Evolutionary conservation across 1,284 basidiomycete genomes (phyloP).

Genomic region (Singerocomus rubriflavus): DNA sequence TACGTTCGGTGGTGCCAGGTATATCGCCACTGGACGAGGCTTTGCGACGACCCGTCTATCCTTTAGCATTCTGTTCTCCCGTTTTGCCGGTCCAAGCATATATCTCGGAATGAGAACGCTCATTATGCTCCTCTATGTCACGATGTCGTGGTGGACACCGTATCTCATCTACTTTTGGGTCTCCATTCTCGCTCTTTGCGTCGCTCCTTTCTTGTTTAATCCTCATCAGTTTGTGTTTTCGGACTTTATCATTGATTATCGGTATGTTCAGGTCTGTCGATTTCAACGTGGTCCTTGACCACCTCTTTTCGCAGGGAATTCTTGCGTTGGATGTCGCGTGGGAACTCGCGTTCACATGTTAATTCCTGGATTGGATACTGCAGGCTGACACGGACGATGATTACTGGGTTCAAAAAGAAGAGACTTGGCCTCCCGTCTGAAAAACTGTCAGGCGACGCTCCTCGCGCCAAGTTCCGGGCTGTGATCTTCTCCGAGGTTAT

Average conservation of each 20-base stretch:
- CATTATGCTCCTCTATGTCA: constrained; percentile 88
- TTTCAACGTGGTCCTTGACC: constrained; percentile 7
- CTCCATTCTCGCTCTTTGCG: constrained; percentile 81
- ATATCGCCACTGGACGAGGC: constrained; percentile 98
- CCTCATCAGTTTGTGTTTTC: constrained; percentile 95
- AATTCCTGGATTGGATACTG: constrained; percentile 99
- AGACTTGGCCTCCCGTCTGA: constrained; percentile 91
- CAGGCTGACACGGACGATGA: constrained; percentile 89
- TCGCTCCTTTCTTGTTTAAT: constrained; percentile 95
- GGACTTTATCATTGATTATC: constrained; percentile 95
- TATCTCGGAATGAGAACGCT: constrained; percentile 92
- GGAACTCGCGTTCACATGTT: constrained; percentile 93
- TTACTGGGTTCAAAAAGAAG: constrained; percentile 98
- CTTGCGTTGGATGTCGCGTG: constrained; percentile 95
- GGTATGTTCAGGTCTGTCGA: constrained; percentile 43
- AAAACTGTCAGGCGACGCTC: constrained; percentile 89
- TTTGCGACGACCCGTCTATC: constrained; percentile 93
- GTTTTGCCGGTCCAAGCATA: constrained; percentile 95
- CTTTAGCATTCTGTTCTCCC: constrained; percentile 92
- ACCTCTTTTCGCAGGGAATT: constrained; percentile 65
- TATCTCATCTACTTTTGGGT: constrained; percentile 97
- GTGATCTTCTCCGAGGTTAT: constrained; percentile 87
- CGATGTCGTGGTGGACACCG: constrained; percentile 84
- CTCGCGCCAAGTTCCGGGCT: constrained; percentile 86
- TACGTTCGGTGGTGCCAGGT: constrained; percentile 93